Evolutionary conservation across 768 basidiomycete species (phyloP).

Genomic region (Mycena vitilis): DNA sequence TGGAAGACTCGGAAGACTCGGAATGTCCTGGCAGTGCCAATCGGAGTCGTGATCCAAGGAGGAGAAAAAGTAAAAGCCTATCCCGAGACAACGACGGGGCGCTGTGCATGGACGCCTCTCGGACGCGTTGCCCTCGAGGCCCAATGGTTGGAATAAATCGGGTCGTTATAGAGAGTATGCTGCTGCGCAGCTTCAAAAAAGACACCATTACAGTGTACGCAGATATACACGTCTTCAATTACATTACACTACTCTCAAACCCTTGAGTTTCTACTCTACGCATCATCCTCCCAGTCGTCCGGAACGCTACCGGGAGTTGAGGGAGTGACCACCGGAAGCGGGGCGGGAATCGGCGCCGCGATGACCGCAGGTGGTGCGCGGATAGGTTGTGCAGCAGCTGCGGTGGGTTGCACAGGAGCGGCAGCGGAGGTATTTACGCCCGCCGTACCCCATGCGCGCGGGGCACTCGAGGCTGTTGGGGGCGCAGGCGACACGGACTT

Average conservation of each 20-base stretch:
- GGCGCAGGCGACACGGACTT: background rate
- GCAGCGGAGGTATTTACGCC: constrained; percentile 7
- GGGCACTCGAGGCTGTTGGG: constrained; percentile 9
- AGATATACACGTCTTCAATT: background rate
- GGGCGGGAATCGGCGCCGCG: background rate
- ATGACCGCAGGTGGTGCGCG: background rate
- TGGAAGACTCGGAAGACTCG: no score
- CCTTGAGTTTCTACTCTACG: constrained; percentile 33
- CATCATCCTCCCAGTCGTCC: constrained; percentile 69
- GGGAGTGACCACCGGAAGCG: background rate
- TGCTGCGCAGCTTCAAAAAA: no score
- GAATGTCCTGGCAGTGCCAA: no score
- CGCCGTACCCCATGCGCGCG: constrained; percentile 21
- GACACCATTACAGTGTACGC: no score
- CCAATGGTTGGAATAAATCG: no score
- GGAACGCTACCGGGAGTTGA: constrained; percentile 50
- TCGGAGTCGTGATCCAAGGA: no score
- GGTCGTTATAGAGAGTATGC: no score
- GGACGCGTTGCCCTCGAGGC: no score
- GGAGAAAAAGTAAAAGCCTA: no score
- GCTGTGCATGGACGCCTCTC: no score
- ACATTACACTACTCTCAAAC: constrained; percentile 6
- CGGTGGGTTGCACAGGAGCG: constrained; percentile 21
- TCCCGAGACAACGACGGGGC: no score
- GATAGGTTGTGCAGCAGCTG: constrained; percentile 23